Percentiles rank a stretch among this genome's conserved stretches.
These are phyloP conservation scores for Ceriops decandra DNA, from an alignment of 345 rosid genomes.

Conservation along the genomic window DNA sequence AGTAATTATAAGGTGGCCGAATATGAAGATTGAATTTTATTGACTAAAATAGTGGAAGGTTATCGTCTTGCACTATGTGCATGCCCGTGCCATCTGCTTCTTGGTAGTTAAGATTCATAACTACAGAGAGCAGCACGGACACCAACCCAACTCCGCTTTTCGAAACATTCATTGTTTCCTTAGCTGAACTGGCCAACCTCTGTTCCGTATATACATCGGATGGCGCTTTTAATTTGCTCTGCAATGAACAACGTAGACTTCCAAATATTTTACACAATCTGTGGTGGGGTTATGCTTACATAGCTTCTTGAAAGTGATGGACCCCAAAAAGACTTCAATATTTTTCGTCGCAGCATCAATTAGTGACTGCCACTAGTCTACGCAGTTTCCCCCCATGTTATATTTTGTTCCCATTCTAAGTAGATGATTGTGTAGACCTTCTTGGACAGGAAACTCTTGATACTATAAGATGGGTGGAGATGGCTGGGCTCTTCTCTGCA, in stretches of 20 bases:
- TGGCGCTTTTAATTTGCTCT: neutral
- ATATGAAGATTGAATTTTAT: neutral
- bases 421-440: neutral
- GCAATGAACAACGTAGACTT: neutral
- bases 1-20: neutral
- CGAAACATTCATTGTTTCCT: no score
- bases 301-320: neutral
- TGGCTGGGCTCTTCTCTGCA: neutral
- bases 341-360: neutral
- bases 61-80: neutral
- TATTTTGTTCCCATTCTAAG: neutral
- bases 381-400: neutral
- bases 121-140: neutral
- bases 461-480: conserved; percentile 1
- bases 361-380: neutral
- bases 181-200: no score
- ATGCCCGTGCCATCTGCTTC: neutral
- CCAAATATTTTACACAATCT: no score
- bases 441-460: neutral
- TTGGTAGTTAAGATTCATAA: conserved; percentile 3
- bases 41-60: neutral
- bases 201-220: no score
- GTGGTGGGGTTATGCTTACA: no score
- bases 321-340: neutral
- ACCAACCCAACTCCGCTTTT: no score